Evolutionary conservation across 306 rosid species (phyloP).

Genomic region (Pachyrhizus erosus): DNA sequence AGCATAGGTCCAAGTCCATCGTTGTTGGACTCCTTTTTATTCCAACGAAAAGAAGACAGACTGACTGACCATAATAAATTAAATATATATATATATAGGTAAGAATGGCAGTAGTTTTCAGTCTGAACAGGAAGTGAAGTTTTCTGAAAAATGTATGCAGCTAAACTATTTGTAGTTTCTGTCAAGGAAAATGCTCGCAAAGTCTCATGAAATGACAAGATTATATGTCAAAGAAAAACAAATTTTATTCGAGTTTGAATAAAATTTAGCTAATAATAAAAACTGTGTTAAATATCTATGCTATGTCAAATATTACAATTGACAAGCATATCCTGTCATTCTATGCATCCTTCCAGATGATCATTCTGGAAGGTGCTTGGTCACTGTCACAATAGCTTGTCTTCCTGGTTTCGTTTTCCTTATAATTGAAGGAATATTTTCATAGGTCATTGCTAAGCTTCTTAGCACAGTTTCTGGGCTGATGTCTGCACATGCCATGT

Average conservation of each 20-base stretch:
- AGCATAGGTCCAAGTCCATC: neutral
- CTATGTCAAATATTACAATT: conserved; percentile 7
- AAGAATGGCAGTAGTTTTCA: neutral
- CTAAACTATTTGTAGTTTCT: neutral
- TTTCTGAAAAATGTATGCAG: too few relatives aligned
- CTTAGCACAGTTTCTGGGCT: conserved; percentile 58
- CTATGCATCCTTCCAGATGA: conserved; percentile 41
- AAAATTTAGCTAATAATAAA: neutral
- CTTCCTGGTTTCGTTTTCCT: conserved; percentile 54
- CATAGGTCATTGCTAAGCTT: conserved; percentile 59
- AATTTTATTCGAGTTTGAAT: neutral
- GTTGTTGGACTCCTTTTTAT: neutral
- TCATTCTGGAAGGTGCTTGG: conserved; percentile 21
- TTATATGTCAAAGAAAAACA: neutral
- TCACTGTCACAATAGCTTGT: conserved; percentile 12
- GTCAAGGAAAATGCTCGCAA: too few relatives aligned
- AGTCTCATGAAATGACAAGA: neutral
- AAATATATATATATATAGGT: too few relatives aligned
- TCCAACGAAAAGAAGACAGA: neutral
- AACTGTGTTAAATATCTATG: neutral
- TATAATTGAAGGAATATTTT: conserved; percentile 64
- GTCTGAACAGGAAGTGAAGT: too few relatives aligned
- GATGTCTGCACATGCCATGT: neutral
- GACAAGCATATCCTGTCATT: conserved; percentile 40
- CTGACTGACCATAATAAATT: too few relatives aligned